A percentile compares a stretch with the other conserved stretches of the same genome.
phyloP scores from a whole-genome alignment of 108 stramenopile genomes.

The Cyclostephanos tholiformis region DNA sequence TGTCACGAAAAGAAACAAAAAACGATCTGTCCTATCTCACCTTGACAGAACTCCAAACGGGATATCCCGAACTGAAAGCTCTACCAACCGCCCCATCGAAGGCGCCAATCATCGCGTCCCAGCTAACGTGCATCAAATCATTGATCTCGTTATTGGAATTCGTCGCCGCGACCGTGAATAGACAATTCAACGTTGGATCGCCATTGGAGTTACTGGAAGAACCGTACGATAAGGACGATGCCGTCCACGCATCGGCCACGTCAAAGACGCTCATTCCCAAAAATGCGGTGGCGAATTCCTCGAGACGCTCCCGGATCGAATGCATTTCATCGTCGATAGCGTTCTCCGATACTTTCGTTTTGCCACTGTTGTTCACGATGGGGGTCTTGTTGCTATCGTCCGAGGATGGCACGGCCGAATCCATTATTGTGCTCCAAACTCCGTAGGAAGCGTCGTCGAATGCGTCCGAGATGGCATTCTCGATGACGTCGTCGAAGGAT shows the following conservation, averaged over 20 bases:
- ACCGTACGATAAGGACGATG: conserved; percentile 25
- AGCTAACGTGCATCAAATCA: conserved; percentile 53
- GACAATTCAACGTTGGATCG: conserved; percentile 42
- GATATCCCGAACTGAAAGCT: conserved; percentile 81
- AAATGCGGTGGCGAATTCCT: conserved; percentile 93
- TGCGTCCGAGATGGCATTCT: conserved; percentile 41
- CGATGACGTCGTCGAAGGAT: background rate
- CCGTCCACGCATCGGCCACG: conserved; percentile 91
- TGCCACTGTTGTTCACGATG: conserved; percentile 3
- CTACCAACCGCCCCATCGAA: conserved; percentile 88
- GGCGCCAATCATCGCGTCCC: conserved; percentile 55
- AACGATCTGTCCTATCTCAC: conserved; percentile 32
- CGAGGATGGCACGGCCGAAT: conserved; percentile 28
- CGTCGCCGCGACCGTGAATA: conserved; percentile 63
- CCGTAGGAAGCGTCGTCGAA: conserved; percentile 91
- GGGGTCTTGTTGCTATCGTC: conserved; percentile 14
- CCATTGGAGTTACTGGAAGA: background rate
- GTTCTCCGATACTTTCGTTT: conserved; percentile 30
- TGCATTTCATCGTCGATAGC: conserved; percentile 36
- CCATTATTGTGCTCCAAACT: conserved; percentile 89
- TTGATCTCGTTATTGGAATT: conserved; percentile 55
- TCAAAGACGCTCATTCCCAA: conserved; percentile 95
- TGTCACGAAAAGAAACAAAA: background rate
- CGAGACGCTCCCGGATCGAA: conserved; percentile 66
- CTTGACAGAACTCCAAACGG: conserved; percentile 86